These are phyloP conservation scores for Plasmodium coatneyi DNA, from an alignment of 169 alveolate genomes.

Conservation along the genomic window DNA sequence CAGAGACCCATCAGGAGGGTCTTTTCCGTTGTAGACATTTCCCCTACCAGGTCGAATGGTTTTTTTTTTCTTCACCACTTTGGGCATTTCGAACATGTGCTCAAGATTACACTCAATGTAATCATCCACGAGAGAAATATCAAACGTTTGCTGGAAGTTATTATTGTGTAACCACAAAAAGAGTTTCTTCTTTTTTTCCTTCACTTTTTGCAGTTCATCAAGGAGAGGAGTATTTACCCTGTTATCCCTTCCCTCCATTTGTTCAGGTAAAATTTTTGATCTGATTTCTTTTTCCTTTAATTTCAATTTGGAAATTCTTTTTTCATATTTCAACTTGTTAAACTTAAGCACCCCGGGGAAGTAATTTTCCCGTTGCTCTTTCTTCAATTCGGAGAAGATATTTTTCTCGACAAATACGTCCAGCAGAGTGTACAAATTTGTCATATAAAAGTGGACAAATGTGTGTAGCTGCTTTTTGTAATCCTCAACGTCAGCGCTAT, in stretches of 20 bases:
- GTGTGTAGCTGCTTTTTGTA: conserved; percentile 28
- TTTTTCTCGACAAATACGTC: conserved; percentile 11
- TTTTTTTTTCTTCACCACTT: conserved; percentile 55
- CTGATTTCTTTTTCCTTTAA: conserved; percentile 58
- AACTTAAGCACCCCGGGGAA: conserved; percentile 70
- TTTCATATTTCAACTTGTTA: conserved; percentile 58
- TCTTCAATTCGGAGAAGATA: conserved; percentile 62
- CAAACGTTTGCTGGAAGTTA: conserved; percentile 53
- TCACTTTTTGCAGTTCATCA: conserved; percentile 2
- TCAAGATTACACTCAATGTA: conserved; percentile 35
- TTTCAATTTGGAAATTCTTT: conserved; percentile 13
- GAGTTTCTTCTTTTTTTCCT: conserved; percentile 37
- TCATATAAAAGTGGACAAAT: conserved; percentile 16
- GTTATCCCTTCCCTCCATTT: not conserved
- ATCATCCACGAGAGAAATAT: conserved; percentile 40
- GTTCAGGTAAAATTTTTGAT: not conserved
- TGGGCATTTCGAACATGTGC: conserved; percentile 51
- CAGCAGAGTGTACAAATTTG: conserved; percentile 17
- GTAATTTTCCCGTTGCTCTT: conserved; percentile 49
- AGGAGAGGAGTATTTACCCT: not conserved
- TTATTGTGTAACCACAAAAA: conserved; percentile 30
- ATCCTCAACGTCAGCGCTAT: conserved; percentile 19
- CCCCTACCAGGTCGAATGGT: not conserved
- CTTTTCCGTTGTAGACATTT: not conserved
- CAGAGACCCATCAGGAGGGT: not conserved